Percentiles rank a stretch among this genome's conserved stretches.
Conservation (phyloP, 2,329 filamentous ascomycete genomes). For the Alternaria ventricosa region DNA sequence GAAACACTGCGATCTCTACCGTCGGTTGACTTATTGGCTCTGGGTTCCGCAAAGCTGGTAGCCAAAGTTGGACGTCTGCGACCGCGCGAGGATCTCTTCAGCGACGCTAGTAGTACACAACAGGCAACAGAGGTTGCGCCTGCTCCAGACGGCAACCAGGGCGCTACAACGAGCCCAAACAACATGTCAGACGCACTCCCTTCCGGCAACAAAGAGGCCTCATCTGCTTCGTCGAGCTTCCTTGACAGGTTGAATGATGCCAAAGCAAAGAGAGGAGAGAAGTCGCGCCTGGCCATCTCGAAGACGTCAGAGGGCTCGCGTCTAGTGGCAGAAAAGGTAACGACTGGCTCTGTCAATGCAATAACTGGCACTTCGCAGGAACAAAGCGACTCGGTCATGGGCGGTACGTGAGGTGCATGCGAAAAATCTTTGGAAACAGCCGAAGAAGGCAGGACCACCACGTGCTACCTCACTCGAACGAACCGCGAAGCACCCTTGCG, state of each 20-base stretch:
- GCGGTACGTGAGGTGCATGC: conserved; percentile 13
- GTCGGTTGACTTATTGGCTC: conserved; percentile 74
- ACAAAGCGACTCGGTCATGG: conserved; percentile 16
- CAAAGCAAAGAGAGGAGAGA: conserved; percentile 52
- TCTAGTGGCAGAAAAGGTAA: conserved; percentile 15
- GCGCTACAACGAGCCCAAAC: not conserved
- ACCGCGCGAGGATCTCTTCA: conserved; percentile 38
- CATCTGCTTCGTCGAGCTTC: conserved; percentile 45
- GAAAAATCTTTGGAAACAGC: not conserved
- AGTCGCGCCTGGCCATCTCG: conserved; percentile 24
- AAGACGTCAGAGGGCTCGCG: conserved; percentile 22
- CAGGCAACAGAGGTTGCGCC: conserved; percentile 2
- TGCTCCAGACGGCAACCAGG: not conserved
- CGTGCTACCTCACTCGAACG: not conserved
- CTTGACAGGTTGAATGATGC: conserved; percentile 49
- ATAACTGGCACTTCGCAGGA: not conserved
- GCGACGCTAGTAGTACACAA: conserved; percentile 8
- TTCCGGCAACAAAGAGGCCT: conserved; percentile 3
- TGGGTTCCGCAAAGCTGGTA: conserved; percentile 72
- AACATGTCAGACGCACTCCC: not conserved
- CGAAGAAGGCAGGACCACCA: not conserved
- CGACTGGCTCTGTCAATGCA: not conserved
- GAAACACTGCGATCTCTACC: conserved; percentile 59
- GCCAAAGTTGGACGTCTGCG: conserved; percentile 68
- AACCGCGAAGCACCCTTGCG: not conserved